Conservation (phyloP, 257 asterid genomes). For the Petrea volubilis region DNA sequence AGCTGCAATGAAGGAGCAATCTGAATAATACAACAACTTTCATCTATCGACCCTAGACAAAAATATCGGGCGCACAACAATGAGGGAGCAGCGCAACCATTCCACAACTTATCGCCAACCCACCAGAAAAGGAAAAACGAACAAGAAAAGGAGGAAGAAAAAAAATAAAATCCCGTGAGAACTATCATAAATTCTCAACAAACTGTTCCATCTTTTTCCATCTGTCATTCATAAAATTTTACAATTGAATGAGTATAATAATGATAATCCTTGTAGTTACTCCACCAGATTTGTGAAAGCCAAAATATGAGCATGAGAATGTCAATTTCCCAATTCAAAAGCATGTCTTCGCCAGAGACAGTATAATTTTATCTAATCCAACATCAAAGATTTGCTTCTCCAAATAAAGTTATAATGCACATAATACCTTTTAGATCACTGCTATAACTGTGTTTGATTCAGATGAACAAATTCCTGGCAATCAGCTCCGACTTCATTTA, state of each 20-base stretch:
- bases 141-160: not conserved
- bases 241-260: conserved; percentile 16
- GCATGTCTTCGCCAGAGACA: not conserved
- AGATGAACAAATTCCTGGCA: conserved; percentile 67
- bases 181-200: conserved; percentile 19
- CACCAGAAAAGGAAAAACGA: not conserved
- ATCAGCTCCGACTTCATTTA: conserved; percentile 71
- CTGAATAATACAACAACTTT: conserved; percentile 18
- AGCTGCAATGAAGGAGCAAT: conserved; percentile 1
- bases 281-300: conserved; percentile 11
- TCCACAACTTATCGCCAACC: not conserved
- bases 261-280: conserved; percentile 19
- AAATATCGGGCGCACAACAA: conserved; percentile 13
- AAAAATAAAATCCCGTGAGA: not conserved
- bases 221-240: conserved; percentile 22
- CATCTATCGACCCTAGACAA: conserved; percentile 14
- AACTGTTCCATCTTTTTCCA: conserved; percentile 18
- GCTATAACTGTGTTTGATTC: conserved; percentile 45
- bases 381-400: conserved; percentile 28
- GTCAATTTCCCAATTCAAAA: not conserved
- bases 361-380: not conserved
- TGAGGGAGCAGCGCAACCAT: not conserved
- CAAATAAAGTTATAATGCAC: conserved; percentile 17
- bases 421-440: conserved; percentile 24
- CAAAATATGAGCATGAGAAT: conserved; percentile 3